Evolutionary conservation across 768 basidiomycete species (phyloP).

Genomic region (Pulveroboletus sp.): DNA sequence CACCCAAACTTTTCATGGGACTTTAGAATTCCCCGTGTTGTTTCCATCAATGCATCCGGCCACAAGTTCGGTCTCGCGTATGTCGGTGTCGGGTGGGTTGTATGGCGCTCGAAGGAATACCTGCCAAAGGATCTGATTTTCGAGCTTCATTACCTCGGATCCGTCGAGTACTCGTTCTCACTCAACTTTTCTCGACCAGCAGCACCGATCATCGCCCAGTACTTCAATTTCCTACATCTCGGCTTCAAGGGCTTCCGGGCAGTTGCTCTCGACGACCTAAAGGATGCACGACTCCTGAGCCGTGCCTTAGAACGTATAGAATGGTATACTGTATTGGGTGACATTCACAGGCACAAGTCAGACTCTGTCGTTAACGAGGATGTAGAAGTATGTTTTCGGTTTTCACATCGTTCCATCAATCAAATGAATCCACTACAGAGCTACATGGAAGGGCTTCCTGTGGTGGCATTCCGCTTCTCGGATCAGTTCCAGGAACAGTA

Average conservation of each 20-base stretch:
- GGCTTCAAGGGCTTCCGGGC: conserved; percentile 51
- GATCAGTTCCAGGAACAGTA: conserved; percentile 48
- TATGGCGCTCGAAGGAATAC: conserved; percentile 53
- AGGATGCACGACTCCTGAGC: conserved; percentile 62
- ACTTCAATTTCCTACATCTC: conserved; percentile 59
- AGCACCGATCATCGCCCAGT: conserved; percentile 57
- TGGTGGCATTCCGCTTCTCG: conserved; percentile 52
- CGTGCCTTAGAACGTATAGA: conserved; percentile 57
- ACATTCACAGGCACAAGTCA: conserved; percentile 45
- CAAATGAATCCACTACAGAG: conserved; percentile 17
- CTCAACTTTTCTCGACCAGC: conserved; percentile 60
- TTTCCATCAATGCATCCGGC: conserved; percentile 55
- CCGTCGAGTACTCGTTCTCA: conserved; percentile 71
- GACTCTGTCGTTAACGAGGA: conserved; percentile 38
- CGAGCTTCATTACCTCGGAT: conserved; percentile 49
- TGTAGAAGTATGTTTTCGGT: conserved; percentile 43
- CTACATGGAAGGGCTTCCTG: conserved; percentile 49
- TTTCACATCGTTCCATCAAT: neutral
- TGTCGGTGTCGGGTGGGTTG: conserved; percentile 59
- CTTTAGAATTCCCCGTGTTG: conserved; percentile 55
- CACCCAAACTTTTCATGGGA: conserved; percentile 53
- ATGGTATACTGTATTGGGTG: conserved; percentile 48
- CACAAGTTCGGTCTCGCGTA: conserved; percentile 59
- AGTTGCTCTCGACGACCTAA: conserved; percentile 44
- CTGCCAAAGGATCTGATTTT: conserved; percentile 71